phyloP scores from a whole-genome alignment of 2,329 filamentous ascomycete genomes.

The Trichophyton equinum region DNA sequence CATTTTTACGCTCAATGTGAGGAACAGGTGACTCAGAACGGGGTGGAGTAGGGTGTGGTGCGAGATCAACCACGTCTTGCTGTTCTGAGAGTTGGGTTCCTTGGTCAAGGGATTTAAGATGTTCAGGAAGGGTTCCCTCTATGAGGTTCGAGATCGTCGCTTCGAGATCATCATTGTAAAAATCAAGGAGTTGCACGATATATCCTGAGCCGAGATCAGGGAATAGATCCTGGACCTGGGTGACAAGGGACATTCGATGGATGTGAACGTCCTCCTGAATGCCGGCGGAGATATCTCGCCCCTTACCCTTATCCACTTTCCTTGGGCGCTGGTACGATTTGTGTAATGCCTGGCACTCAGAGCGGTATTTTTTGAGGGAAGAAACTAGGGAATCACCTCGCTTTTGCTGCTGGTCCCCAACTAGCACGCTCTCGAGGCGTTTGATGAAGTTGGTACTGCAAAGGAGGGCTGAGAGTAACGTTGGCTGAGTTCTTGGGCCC shows the following conservation, averaged over 20 bases:
- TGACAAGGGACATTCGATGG: slow-evolving; percentile 72
- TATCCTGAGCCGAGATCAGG: slow-evolving; percentile 76
- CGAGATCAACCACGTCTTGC: slow-evolving; percentile 34
- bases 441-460: slow-evolving; percentile 62
- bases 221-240: slow-evolving; percentile 87
- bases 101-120: slow-evolving; percentile 51
- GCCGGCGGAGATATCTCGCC: slow-evolving; percentile 19
- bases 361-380: slow-evolving; percentile 29
- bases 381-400: slow-evolving; percentile 30
- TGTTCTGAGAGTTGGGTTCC: slow-evolving; percentile 19
- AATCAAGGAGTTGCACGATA: slow-evolving; percentile 63
- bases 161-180: slow-evolving; percentile 66
- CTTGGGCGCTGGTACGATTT: slow-evolving; percentile 31
- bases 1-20: slow-evolving; percentile 47
- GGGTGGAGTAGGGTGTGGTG: slow-evolving; percentile 38
- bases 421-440: slow-evolving; percentile 28
- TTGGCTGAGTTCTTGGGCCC: slow-evolving; percentile 32
- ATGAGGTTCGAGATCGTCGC: slow-evolving; percentile 70
- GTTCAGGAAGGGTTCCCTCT: slow-evolving; percentile 58
- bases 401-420: slow-evolving; percentile 23
- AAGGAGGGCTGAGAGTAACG: slow-evolving; percentile 68
- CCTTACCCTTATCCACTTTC: slow-evolving; percentile 31
- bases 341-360: slow-evolving; percentile 28
- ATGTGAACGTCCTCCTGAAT: slow-evolving; percentile 48
- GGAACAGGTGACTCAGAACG: slow-evolving; percentile 22